These are phyloP conservation scores for Salicornia ramosissima DNA, from an alignment of 148 eudicot genomes.

Conservation along the genomic window DNA sequence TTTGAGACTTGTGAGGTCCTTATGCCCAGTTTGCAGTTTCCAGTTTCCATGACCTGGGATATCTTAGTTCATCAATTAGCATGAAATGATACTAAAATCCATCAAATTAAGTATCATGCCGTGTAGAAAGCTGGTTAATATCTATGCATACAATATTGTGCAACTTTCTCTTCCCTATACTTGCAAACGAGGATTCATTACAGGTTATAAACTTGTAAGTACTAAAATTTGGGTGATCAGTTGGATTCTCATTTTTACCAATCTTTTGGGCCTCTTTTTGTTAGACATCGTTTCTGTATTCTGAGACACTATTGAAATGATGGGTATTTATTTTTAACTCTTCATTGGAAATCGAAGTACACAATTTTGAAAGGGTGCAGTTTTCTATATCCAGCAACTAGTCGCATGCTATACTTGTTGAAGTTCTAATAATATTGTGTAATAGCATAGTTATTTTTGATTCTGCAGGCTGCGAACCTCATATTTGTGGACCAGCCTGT, in stretches of 20 bases:
- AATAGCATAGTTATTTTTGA: neutral
- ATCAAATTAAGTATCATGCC: no score
- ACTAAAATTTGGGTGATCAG: neutral
- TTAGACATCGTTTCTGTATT: no score
- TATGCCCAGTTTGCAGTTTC: no score
- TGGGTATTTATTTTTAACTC: neutral
- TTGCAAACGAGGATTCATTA: neutral
- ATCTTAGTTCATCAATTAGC: no score
- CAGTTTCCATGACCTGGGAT: no score
- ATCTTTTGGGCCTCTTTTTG: no score
- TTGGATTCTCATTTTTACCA: neutral
- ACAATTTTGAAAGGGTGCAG: neutral
- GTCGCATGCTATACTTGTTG: neutral
- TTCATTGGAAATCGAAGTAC: neutral
- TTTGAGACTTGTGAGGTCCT: no score
- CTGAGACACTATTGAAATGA: no score
- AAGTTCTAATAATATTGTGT: neutral
- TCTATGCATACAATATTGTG: neutral
- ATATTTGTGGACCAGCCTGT: slow-evolving; percentile 82
- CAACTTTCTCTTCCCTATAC: neutral
- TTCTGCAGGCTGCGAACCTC: slow-evolving; percentile 69
- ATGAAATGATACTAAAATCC: neutral
- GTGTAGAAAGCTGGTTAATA: neutral
- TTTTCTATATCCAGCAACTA: neutral
- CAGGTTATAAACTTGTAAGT: neutral